A percentile compares a stretch with the other conserved stretches of the same genome.
phyloP scores from a whole-genome alignment of 129 eudicot species.

The Tanacetum coccineum region DNA sequence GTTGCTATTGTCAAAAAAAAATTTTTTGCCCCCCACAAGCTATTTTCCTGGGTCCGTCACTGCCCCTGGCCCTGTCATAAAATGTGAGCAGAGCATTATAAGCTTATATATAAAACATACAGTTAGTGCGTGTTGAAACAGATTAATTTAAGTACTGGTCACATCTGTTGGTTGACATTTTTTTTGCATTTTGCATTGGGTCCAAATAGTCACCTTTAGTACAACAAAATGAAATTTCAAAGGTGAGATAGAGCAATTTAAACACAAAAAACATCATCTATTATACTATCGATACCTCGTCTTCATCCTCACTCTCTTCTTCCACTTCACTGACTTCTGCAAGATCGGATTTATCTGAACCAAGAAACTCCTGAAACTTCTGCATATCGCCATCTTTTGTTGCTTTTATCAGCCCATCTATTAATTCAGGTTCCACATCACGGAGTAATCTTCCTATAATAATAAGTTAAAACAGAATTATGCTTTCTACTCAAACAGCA shows the following conservation, averaged over 20 bases:
- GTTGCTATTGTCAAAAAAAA: too few species aligned
- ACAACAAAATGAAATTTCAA: conserved; percentile 6
- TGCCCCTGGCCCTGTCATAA: too few species aligned
- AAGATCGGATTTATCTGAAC: conserved; percentile 33
- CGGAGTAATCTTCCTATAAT: conserved; percentile 72
- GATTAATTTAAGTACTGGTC: not conserved
- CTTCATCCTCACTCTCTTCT: conserved; percentile 58
- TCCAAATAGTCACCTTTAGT: not conserved
- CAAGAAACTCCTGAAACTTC: conserved; percentile 53
- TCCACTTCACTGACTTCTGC: conserved; percentile 40
- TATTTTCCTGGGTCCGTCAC: too few species aligned
- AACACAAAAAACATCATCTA: not conserved
- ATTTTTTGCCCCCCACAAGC: too few species aligned
- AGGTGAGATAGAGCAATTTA: not conserved
- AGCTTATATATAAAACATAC: not conserved
- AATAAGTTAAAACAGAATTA: conserved; percentile 2
- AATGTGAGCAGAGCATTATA: conserved; percentile 14
- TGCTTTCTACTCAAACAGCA: not conserved
- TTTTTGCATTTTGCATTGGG: not conserved
- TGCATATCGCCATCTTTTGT: conserved; percentile 68
- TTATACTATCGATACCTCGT: conserved; percentile 39
- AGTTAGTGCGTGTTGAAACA: not conserved
- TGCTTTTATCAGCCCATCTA: conserved; percentile 66
- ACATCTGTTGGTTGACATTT: not conserved
- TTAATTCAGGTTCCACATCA: conserved; percentile 69